Base-by-base conservation (phyloP, 2,329 filamentous ascomycete genomes). In the Arthroderma sp. region DNA sequence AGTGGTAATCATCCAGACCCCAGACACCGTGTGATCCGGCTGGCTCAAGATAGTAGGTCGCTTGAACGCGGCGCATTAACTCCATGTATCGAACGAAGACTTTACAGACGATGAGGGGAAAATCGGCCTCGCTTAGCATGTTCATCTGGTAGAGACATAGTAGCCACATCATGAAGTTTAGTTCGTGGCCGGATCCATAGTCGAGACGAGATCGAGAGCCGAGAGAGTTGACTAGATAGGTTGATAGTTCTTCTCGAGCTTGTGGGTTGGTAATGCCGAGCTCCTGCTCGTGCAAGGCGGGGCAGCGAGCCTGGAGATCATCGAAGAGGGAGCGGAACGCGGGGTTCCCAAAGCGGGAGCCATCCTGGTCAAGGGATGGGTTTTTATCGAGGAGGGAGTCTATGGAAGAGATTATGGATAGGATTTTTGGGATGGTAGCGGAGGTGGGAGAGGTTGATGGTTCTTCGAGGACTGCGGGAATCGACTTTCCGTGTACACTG, bases 1-100 rank as follows among this genome's bases (percentile, higher is more conserved):
- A 98, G 53, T 93, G 88, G 65, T 98, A 95, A 62, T 98, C 91
- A 57, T 98, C 91, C 1, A 98, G 70, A 11, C 91, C 91, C 91
- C 91, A 98, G 27, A 98, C 91, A 36, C 91, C 91, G 61, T 98
- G 91, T 1, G 89, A 95, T 9, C 91, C 91, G 0, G 91, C 91
- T 2, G 91, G 91, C 58, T 98, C 91, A 42, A 98, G 80, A 58
- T 98, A 98, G 66, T 98, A 98, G 3, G 86, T 85, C 50, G 79
- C 80, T 63, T 98, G 91, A 10, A 96, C 75, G 27, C 75, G 72
- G 44, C 88, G 85, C 87, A 96, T 94, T 45, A 96, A 72, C 41
- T 70, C 66, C 38, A 98, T 77, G 61, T 98, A 98, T 43, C 79
- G 78, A 30, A 77, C 72, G 60, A 96, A 94, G 45, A 95, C 77